Percentiles rank a stretch among this genome's conserved stretches.
These are phyloP conservation scores for Hypoxylon sp. DNA, from an alignment of 2,329 filamentous ascomycete species.

Conservation along the genomic window DNA sequence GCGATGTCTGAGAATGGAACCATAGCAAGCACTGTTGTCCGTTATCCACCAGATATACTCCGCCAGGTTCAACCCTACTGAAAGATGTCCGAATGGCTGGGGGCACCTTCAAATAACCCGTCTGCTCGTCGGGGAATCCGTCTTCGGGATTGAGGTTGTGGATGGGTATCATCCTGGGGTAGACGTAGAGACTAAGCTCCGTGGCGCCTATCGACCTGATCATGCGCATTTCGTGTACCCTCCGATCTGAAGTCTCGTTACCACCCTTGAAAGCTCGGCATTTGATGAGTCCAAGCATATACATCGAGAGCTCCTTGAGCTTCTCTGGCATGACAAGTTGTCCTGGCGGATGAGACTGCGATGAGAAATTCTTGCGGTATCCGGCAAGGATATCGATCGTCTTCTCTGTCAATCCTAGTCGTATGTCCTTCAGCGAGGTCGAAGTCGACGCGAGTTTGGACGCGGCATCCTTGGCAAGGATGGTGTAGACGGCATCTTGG, in stretches of 20 bases:
- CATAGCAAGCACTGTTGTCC: constrained; percentile 91
- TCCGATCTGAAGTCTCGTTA: constrained; percentile 86
- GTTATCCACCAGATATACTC: constrained; percentile 94
- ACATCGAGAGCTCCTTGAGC: constrained; percentile 97
- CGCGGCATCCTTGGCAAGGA: constrained; percentile 93
- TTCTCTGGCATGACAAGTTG: constrained; percentile 96
- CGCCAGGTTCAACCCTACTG: constrained; percentile 86
- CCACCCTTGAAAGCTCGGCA: constrained; percentile 93
- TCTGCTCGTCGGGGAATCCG: constrained; percentile 87
- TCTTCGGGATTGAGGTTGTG: constrained; percentile 89
- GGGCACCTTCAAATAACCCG: constrained; percentile 86
- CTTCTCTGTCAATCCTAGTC: constrained; percentile 84
- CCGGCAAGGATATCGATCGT: constrained; percentile 90
- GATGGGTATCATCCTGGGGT: constrained; percentile 89
- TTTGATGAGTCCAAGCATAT: constrained; percentile 88
- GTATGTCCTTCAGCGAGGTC: constrained; percentile 82
- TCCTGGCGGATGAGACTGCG: constrained; percentile 82
- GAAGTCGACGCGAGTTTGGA: constrained; percentile 78
- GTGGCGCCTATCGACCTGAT: constrained; percentile 85
- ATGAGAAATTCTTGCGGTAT: constrained; percentile 90
- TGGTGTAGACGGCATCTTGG: constrained; percentile 87
- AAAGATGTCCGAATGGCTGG: constrained; percentile 83
- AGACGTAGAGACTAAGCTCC: constrained; percentile 90
- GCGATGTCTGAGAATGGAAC: constrained; percentile 91
- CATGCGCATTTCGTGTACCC: constrained; percentile 91